Conservation (phyloP, 192 early-diverging fungal species). For the Backusella circina region DNA sequence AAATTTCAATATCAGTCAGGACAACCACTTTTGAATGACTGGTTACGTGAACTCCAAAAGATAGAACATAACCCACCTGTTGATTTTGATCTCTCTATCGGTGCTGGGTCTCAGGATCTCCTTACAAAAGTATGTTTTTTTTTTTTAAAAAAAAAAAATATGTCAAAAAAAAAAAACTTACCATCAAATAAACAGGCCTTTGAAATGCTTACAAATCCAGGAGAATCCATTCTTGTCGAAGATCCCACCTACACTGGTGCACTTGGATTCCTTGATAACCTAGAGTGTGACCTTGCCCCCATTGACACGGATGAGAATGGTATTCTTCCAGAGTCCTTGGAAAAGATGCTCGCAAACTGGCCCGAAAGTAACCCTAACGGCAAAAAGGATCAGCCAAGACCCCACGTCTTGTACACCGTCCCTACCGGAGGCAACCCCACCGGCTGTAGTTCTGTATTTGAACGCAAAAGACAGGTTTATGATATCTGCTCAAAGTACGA, state of each 20-base stretch:
- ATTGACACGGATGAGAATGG: slow-evolving; percentile 49
- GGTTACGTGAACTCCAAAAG: slow-evolving; percentile 44
- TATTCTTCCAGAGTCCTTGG: slow-evolving; percentile 56
- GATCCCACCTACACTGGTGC: slow-evolving; percentile 50
- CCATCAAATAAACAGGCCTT: slow-evolving; percentile 24
- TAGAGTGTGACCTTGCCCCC: slow-evolving; percentile 42
- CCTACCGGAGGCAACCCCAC: slow-evolving; percentile 91
- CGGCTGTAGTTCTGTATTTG: slow-evolving; percentile 73
- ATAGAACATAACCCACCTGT: slow-evolving; percentile 43
- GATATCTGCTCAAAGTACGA: slow-evolving; percentile 70
- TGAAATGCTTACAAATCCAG: slow-evolving; percentile 48
- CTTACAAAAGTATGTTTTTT: slow-evolving; percentile 49
- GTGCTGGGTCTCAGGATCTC: slow-evolving; percentile 50
- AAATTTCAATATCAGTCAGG: slow-evolving; percentile 39
- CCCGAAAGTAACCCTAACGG: slow-evolving; percentile 12
- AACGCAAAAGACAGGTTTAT: slow-evolving; percentile 78
- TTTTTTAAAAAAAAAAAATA: no score
- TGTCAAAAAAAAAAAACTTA: background rate
- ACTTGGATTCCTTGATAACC: slow-evolving; percentile 41
- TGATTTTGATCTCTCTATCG: slow-evolving; percentile 39
- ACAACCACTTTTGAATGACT: slow-evolving; percentile 40
- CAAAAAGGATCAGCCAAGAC: slow-evolving; percentile 33
- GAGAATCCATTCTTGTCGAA: slow-evolving; percentile 46
- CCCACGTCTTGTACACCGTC: slow-evolving; percentile 67
- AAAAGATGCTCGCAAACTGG: slow-evolving; percentile 45